Evolutionary conservation across 768 basidiomycete species (phyloP).

Genomic region (Hydnomerulius pinastri): DNA sequence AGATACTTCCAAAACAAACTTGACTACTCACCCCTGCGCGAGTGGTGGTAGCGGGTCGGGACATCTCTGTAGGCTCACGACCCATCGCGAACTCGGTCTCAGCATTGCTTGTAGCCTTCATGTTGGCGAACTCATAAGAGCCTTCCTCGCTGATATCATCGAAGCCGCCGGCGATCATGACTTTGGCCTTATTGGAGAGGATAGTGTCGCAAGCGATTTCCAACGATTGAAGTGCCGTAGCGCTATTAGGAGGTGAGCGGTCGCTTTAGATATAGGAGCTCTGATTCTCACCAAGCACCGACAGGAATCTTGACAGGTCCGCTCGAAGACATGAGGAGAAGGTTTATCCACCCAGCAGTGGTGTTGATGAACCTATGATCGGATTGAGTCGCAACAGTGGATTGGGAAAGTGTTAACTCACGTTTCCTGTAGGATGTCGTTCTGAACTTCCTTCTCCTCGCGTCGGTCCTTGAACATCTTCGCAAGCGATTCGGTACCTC

Average conservation of each 20-base stretch:
- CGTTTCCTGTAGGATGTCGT: slow-evolving; percentile 98
- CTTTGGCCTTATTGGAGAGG: slow-evolving; percentile 93
- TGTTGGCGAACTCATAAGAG: slow-evolving; percentile 98
- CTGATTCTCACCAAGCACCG: slow-evolving; percentile 80
- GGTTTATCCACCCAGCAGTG: slow-evolving; percentile 96
- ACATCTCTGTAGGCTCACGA: slow-evolving; percentile 98
- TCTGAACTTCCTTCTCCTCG: slow-evolving; percentile 97
- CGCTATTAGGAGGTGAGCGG: slow-evolving; percentile 45
- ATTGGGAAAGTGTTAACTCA: slow-evolving; percentile 40
- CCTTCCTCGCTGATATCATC: slow-evolving; percentile 99
- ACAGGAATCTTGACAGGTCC: slow-evolving; percentile 99
- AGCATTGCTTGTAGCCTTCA: slow-evolving; percentile 98
- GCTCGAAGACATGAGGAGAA: slow-evolving; percentile 91
- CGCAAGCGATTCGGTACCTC: slow-evolving; percentile 85
- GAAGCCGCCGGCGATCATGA: slow-evolving; percentile 99
- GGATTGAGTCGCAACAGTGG: slow-evolving; percentile 7
- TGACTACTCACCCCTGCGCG: slow-evolving; percentile 76
- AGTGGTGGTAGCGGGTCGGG: slow-evolving; percentile 93
- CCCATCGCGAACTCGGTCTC: slow-evolving; percentile 99
- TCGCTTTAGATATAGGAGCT: not conserved
- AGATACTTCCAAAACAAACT: not conserved
- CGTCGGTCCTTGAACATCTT: slow-evolving; percentile 99
- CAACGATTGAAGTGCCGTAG: slow-evolving; percentile 95
- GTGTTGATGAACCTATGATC: slow-evolving; percentile 91
- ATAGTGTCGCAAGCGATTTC: slow-evolving; percentile 98